Evolutionary conservation across 441 rosid genomes (phyloP), one percentile per base, ranked within the genome.

Genomic region (Erysimum pusillum): DNA sequence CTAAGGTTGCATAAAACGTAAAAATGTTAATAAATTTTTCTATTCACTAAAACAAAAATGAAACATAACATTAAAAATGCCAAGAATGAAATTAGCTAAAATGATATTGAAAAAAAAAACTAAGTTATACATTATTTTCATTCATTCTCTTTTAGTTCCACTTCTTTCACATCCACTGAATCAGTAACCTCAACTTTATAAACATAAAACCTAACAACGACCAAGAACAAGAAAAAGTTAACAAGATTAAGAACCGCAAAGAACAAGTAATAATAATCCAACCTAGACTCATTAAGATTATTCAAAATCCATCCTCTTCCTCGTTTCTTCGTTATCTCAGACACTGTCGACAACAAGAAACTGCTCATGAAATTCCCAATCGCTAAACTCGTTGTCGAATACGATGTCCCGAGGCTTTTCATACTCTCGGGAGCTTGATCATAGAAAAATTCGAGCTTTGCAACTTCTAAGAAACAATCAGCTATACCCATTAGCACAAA

Each of bases 331-430:
- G 96, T 87, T 32, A 86, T 82, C 60, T 87, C 83, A 31, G 85
- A 89, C 7, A 88, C 92, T 75, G 88, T 66, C 6, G 98, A 86
- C 38, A 94, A 84, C 59, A 94, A 68, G 56, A 94, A 86, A 69
- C 97, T 90, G 48, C 90, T 94, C 66, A 94, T 39, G 82, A 94
- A 94, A 64, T 86, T 94, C 25, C 98, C 98, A 0, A 87, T 77
- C 0, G 92, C 97, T 39, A 91, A 83, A 63, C 90, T 92, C 36
- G 94, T 91, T 0, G 94, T 84, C 69, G 87, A 85, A 80, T 89
- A 93, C 1, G 97, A 87, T 14, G 97, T 90, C 10, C 98, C 98
- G 0, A 91, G 86, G 81, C 97, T 90, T 73, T 91, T 90, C 97
- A 94, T 90, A 42, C 88, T 89, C 46, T 89, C 92, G 0, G 97